Evolutionary conservation across 2,329 filamentous ascomycete species (phyloP), one percentile per base, ranked within the genome.

Genomic region (Colletotrichum chrysophilum): DNA sequence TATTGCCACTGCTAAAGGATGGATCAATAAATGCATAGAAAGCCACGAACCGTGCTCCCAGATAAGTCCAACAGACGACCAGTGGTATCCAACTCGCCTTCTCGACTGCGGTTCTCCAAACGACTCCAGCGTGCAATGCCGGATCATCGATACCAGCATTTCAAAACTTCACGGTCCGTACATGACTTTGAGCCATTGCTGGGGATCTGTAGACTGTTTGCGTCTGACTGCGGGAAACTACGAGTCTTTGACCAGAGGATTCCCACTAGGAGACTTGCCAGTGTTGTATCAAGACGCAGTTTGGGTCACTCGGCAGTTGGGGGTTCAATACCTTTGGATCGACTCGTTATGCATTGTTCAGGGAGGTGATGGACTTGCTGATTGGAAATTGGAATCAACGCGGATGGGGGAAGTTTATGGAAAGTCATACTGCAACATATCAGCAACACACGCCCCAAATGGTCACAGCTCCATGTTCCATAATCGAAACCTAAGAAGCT

Each of bases 61-160:
- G 21, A 9, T 0, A 13, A 24, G 7, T 24, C 13, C 55, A 24
- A 16, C 14, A 28, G 55, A 16, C 13, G 0, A 0, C 1, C 55
- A 58, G 55, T 58, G 55, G 55, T 58, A 58, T 28, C 55, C 55
- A 0, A 58, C 55, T 10, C 21, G 55, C 0, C 55, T 58, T 24
- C 55, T 58, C 24, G 55, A 58, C 21, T 24, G 21, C 55, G 24
- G 55, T 16, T 7, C 55, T 58, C 7, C 8, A 18, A 18, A 9
- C 2, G 4, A 58, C 13, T n/a, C 21, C 1, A 6, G 2, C 13
- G 0, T 21, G 13, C 26, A 28, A 21, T 58, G 21, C 16, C 14
- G 55, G 21, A 26, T 58, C 7, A 58, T 28, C 9, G 55, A 58
- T 2, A 58, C 55, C 13, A 16, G 0, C 5, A 28, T 6, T 28